Evolutionary conservation across 2,329 filamentous ascomycete species (phyloP), one percentile per base, ranked within the genome.

Genomic region (Calonectria pauciramosa): DNA sequence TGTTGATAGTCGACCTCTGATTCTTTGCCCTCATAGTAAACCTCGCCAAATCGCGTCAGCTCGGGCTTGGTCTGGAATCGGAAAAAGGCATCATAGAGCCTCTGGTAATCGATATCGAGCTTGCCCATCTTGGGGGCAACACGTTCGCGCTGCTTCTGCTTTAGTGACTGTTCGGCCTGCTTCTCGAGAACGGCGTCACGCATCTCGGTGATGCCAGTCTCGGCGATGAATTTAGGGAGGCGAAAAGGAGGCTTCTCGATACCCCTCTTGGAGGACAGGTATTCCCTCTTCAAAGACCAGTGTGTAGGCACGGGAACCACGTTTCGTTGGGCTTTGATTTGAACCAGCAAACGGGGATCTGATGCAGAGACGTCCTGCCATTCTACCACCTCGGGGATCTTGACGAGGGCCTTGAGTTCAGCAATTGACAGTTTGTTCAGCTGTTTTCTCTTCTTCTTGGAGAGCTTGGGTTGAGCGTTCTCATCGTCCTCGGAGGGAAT

Each of bases 21-120:
- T 84, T 99, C 97, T 85, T 99, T 99, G 83, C 97, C 97, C 86
- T 99, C 97, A 84, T 99, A 99, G 86, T 99, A 99, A n/a, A 99
- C 96, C 85, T 99, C 97, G 51, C 97, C 97, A 80, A 98, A 99
- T 54, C 96, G 92, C 38, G 97, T 99, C 76, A 99, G 88, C 80
- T 96, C 93, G 0, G 97, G 97, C 86, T 99, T 99, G 51, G 95
- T 98, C 87, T 99, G 97, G 83, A 98, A 97, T 74, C 96, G 92
- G 89, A 99, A 99, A 88, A 99, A 99, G 5, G 97, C 97, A 83
- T 99, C 97, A 86, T 99, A 99, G 70, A 99, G 92, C 85, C 97
- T 98, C 83, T 98, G 95, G 85, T 99, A 99, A 85, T 99, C 97
- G 79, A 99, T 99, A 84, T 99, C 97, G 66, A 99, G 90, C 85